These are phyloP conservation scores for Tulasnella sp. DNA, from an alignment of 768 basidiomycete genomes.

Conservation along the genomic window DNA sequence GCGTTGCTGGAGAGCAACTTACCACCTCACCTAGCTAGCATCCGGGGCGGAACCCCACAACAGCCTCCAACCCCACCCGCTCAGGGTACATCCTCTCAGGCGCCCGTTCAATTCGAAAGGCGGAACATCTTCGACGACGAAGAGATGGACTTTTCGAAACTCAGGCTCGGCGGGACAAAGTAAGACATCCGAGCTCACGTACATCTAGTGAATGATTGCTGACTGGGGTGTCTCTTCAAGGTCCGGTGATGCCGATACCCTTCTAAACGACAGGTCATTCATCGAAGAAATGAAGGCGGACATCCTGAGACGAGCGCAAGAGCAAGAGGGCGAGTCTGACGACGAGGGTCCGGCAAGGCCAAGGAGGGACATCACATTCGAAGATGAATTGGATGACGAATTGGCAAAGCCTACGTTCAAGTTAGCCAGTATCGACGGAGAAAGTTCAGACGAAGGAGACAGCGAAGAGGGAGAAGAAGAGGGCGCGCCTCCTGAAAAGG, in stretches of 20 bases:
- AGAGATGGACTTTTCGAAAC: slow-evolving; percentile 55
- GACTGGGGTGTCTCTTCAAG: slow-evolving; percentile 24
- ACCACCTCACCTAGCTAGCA: slow-evolving; percentile 39
- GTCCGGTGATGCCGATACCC: slow-evolving; percentile 47
- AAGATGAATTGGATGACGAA: slow-evolving; percentile 48
- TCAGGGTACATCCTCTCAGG: slow-evolving; percentile 33
- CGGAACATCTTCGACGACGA: slow-evolving; percentile 75
- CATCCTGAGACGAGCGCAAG: slow-evolving; percentile 73
- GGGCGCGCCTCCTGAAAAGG: slow-evolving; percentile 46
- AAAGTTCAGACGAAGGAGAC: slow-evolving; percentile 34
- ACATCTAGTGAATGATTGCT: slow-evolving; percentile 9
- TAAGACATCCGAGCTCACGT: slow-evolving; percentile 37
- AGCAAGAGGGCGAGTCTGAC: slow-evolving; percentile 55
- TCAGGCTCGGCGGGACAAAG: slow-evolving; percentile 61
- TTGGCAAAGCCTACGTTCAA: slow-evolving; percentile 28
- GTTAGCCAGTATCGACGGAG: slow-evolving; percentile 39
- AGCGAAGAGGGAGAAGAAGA: slow-evolving; percentile 34
- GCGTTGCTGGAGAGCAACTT: slow-evolving; percentile 75
- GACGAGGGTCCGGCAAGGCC: slow-evolving; percentile 52
- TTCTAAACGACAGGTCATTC: slow-evolving; percentile 55
- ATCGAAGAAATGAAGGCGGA: slow-evolving; percentile 78
- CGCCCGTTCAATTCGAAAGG: slow-evolving; percentile 44
- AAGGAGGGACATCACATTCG: slow-evolving; percentile 42
- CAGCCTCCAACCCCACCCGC: slow-evolving; percentile 32
- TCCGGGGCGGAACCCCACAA: slow-evolving; percentile 33